Conservation (phyloP, 129 eudicot species). For the Arctium minus region DNA sequence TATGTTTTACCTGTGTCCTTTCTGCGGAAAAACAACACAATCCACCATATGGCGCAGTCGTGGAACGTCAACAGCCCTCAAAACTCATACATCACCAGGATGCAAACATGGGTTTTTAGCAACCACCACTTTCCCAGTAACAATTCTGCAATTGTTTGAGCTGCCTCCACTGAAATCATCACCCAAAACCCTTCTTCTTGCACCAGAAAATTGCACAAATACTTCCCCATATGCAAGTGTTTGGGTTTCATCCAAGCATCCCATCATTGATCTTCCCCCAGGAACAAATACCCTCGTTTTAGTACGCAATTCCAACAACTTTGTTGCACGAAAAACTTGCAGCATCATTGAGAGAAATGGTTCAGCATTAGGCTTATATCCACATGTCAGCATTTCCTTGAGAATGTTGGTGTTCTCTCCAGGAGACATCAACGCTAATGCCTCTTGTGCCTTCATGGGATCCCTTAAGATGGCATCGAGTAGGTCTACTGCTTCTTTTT, state of each 20-base stretch:
- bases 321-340: slow-evolving; percentile 71
- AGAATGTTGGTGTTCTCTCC: slow-evolving; percentile 77
- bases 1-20: slow-evolving; percentile 44
- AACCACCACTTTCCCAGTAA: slow-evolving; percentile 55
- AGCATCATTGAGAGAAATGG: slow-evolving; percentile 92
- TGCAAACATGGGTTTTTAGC: slow-evolving; percentile 92
- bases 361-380: slow-evolving; percentile 70
- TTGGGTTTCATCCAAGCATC: slow-evolving; percentile 77
- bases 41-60: slow-evolving; percentile 75
- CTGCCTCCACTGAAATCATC: slow-evolving; percentile 10
- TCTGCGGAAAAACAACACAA: slow-evolving; percentile 77
- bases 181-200: slow-evolving; percentile 32
- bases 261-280: slow-evolving; percentile 77
- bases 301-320: slow-evolving; percentile 61
- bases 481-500: slow-evolving; percentile 60
- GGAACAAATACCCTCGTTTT: slow-evolving; percentile 65
- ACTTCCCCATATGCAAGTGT: slow-evolving; percentile 81
- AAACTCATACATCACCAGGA: slow-evolving; percentile 77
- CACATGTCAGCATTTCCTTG: slow-evolving; percentile 78
- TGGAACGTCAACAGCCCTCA: slow-evolving; percentile 59
- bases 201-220: slow-evolving; percentile 65
- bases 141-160: slow-evolving; percentile 4
- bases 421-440: slow-evolving; percentile 75
- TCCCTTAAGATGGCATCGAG: slow-evolving; percentile 54
- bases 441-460: slow-evolving; percentile 66